Percentiles rank a stretch among this genome's conserved stretches.
Conservation (phyloP, 2,329 filamentous ascomycete genomes). For the Aspergillus nomiae region DNA sequence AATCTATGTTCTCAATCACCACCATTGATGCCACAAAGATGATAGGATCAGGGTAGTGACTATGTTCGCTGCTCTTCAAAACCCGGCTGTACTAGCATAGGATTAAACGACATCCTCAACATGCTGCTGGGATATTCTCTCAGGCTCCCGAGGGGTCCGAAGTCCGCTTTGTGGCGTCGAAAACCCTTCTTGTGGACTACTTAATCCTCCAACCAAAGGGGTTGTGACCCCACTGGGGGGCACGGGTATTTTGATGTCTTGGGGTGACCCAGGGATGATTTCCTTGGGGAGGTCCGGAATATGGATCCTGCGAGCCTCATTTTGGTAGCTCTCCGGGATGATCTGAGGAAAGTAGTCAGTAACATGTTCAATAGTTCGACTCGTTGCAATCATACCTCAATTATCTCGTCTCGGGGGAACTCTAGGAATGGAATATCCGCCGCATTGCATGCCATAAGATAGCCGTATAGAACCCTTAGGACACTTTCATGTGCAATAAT, state of each 20-base stretch:
- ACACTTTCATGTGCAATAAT: conserved; percentile 98
- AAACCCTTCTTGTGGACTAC: conserved; percentile 42
- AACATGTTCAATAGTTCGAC: conserved; percentile 2
- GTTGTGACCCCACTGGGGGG: conserved; percentile 57
- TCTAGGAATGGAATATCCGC: conserved; percentile 89
- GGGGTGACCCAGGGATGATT: conserved; percentile 74
- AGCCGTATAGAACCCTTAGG: conserved; percentile 93
- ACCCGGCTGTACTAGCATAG: conserved; percentile 8
- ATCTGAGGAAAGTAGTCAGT: conserved; percentile 57
- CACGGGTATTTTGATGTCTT: conserved; percentile 79
- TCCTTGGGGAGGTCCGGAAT: conserved; percentile 69
- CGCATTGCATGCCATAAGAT: conserved; percentile 97
- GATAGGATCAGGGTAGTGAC: neutral
- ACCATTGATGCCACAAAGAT: conserved; percentile 5
- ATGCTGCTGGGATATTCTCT: conserved; percentile 47
- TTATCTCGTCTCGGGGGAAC: conserved; percentile 95
- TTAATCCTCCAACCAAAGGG: conserved; percentile 45
- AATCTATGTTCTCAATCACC: conserved; percentile 7
- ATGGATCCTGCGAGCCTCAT: conserved; percentile 86
- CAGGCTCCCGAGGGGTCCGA: conserved; percentile 45
- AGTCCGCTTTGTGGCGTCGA: conserved; percentile 47
- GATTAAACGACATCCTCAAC: conserved; percentile 47
- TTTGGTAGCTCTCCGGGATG: conserved; percentile 95
- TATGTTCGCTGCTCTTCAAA: conserved; percentile 3
- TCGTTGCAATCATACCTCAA: conserved; percentile 63